Evolutionary conservation across 2,329 filamentous ascomycete genomes (phyloP).

Genomic region (Teratosphaeria pseudoeucalypti): DNA sequence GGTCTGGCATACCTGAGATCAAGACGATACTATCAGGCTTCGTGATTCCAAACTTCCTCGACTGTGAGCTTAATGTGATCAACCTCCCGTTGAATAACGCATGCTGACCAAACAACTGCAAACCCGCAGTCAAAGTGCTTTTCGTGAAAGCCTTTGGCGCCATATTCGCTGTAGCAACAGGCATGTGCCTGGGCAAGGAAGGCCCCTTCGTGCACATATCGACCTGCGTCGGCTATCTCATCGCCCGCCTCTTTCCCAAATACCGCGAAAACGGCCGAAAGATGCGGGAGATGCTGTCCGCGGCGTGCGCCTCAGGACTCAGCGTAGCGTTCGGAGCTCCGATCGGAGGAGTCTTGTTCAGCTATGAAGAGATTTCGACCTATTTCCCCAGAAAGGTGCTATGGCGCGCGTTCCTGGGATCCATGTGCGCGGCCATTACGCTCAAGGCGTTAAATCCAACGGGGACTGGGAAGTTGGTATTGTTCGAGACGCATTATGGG

Average conservation of each 20-base stretch:
- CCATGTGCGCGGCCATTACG: constrained; percentile 44
- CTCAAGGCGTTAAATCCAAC: constrained; percentile 50
- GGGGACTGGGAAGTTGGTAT: constrained; percentile 49
- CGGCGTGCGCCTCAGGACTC: constrained; percentile 47
- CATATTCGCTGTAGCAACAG: constrained; percentile 48
- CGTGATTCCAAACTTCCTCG: constrained; percentile 48
- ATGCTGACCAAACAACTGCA: too few relatives aligned
- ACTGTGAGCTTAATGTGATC: constrained; percentile 30
- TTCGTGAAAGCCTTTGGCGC: constrained; percentile 49
- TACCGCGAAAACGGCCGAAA: constrained; percentile 49
- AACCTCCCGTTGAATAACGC: neutral
- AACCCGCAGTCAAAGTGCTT: constrained; percentile 37
- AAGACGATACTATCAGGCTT: constrained; percentile 53
- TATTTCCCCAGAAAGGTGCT: constrained; percentile 51
- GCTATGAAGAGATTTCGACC: constrained; percentile 50
- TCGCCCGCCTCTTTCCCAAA: constrained; percentile 44
- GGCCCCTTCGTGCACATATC: constrained; percentile 53
- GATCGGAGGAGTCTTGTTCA: constrained; percentile 52
- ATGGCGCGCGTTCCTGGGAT: constrained; percentile 50
- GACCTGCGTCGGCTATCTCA: constrained; percentile 46
- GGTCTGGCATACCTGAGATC: constrained; percentile 51
- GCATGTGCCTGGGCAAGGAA: constrained; percentile 53
- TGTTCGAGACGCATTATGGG: constrained; percentile 52
- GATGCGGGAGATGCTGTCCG: constrained; percentile 48
- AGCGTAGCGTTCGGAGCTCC: constrained; percentile 54